Percentiles rank a stretch among this genome's conserved stretches.
Evolutionary conservation across 306 rosid species (phyloP).

Genomic region (Quercus dentata): DNA sequence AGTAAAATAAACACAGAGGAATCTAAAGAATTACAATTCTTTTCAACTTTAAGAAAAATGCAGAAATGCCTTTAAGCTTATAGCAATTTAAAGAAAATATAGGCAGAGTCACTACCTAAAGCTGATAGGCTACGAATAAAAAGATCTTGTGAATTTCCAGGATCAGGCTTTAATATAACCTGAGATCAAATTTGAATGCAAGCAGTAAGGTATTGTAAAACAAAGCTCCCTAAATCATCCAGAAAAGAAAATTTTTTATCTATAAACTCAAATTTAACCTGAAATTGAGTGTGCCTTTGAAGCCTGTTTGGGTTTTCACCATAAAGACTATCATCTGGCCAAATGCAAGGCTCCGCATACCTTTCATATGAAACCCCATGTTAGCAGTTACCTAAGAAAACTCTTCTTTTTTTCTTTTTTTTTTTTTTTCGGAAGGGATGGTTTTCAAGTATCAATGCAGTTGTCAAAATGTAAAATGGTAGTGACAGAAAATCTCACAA

Average conservation of each 20-base stretch:
- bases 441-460: neutral
- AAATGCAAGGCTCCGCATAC: slow-evolving; percentile 87
- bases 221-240: neutral
- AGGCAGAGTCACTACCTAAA: slow-evolving; percentile 52
- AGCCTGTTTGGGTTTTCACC: slow-evolving; percentile 99
- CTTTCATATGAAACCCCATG: slow-evolving; percentile 46
- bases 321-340: slow-evolving; percentile 95
- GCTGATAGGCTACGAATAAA: slow-evolving; percentile 85
- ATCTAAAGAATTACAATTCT: too few relatives aligned
- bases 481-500: neutral
- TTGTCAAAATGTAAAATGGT: neutral
- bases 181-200: slow-evolving; percentile 31
- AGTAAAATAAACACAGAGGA: too few relatives aligned
- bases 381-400: slow-evolving; percentile 21
- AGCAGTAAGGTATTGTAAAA: slow-evolving; percentile 12
- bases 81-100: neutral
- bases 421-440: neutral
- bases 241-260: slow-evolving; percentile 2
- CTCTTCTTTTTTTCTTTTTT: slow-evolving; percentile 6
- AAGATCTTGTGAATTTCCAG: slow-evolving; percentile 98
- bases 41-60: neutral
- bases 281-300: slow-evolving; percentile 96
- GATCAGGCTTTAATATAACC: slow-evolving; percentile 99
- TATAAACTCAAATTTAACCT: slow-evolving; percentile 42
- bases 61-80: neutral